A percentile compares a stretch with the other conserved stretches of the same genome.
phyloP scores from a whole-genome alignment of 805 yeast genomes.

The Hyphopichia homilentoma region DNA sequence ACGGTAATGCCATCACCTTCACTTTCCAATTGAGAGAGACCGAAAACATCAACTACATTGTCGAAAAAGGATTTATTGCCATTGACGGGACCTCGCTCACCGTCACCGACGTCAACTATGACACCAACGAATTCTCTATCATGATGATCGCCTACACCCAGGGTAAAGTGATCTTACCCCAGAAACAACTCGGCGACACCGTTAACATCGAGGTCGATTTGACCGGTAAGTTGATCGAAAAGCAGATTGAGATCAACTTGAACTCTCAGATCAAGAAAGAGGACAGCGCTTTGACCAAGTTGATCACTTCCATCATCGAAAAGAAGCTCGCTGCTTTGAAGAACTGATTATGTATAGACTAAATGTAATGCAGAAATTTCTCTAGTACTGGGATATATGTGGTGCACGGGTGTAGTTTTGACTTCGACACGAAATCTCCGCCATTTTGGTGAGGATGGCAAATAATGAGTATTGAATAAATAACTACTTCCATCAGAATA shows the following conservation, averaged over 20 bases:
- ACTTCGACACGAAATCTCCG: too few relatives aligned
- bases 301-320: conserved; percentile 39
- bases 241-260: conserved; percentile 66
- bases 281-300: conserved; percentile 45
- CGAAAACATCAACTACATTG: conserved; percentile 67
- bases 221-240: conserved; percentile 86
- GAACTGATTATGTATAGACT: too few relatives aligned
- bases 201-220: conserved; percentile 95
- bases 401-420: too few relatives aligned
- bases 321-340: conserved; percentile 15
- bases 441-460: too few relatives aligned
- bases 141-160: conserved; percentile 94
- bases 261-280: conserved; percentile 49
- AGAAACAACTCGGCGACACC: conserved; percentile 53
- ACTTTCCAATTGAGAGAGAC: conserved; percentile 69
- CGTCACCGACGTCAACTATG: conserved; percentile 71
- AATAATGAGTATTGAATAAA: neutral
- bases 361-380: too few relatives aligned
- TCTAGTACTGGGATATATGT: too few relatives aligned
- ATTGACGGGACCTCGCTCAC: conserved; percentile 94
- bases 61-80: conserved; percentile 91
- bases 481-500: neutral
- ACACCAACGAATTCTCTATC: conserved; percentile 58
- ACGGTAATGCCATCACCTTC: conserved; percentile 73
- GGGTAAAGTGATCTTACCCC: conserved; percentile 68